These are phyloP conservation scores for Chalciporus piperatus DNA, from an alignment of 768 basidiomycete genomes.

Conservation along the genomic window DNA sequence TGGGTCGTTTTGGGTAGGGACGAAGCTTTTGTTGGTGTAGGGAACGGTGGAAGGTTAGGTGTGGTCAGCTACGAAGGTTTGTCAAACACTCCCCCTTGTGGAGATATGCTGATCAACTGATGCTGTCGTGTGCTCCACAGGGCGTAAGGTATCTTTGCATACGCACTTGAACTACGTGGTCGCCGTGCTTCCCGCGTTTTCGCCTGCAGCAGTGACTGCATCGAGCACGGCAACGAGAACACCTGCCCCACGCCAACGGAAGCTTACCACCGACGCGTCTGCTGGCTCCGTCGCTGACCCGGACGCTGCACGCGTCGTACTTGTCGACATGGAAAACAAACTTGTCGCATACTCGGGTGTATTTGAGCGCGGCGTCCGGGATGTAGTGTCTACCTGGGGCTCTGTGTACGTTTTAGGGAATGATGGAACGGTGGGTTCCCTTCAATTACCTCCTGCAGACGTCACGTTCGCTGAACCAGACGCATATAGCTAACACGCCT, in stretches of 20 bases:
- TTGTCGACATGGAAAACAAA: constrained; percentile 92
- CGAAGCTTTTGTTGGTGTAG: constrained; percentile 88
- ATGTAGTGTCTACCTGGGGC: constrained; percentile 80
- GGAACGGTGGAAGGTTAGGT: constrained; percentile 74
- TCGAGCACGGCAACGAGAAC: constrained; percentile 57
- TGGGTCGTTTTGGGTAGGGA: constrained; percentile 86
- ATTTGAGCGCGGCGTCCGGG: constrained; percentile 80
- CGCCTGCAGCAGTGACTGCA: constrained; percentile 49
- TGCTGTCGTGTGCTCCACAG: constrained; percentile 6
- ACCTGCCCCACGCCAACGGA: constrained; percentile 21
- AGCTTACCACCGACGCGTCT: constrained; percentile 13
- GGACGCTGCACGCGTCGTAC: constrained; percentile 75
- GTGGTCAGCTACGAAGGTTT: constrained; percentile 92
- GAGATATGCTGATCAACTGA: not conserved
- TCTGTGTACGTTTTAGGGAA: constrained; percentile 76
- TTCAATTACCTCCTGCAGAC: not conserved
- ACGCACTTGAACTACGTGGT: constrained; percentile 82
- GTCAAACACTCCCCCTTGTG: not conserved
- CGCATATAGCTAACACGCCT: constrained; percentile 55
- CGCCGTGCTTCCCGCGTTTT: constrained; percentile 84
- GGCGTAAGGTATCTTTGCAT: constrained; percentile 67
- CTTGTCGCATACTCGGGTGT: constrained; percentile 80
- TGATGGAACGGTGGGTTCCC: constrained; percentile 63
- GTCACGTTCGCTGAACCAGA: not conserved
- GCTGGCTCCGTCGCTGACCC: constrained; percentile 38